Base-by-base conservation (phyloP, 129 eudicot species). In the Gnaphalium uliginosum region DNA sequence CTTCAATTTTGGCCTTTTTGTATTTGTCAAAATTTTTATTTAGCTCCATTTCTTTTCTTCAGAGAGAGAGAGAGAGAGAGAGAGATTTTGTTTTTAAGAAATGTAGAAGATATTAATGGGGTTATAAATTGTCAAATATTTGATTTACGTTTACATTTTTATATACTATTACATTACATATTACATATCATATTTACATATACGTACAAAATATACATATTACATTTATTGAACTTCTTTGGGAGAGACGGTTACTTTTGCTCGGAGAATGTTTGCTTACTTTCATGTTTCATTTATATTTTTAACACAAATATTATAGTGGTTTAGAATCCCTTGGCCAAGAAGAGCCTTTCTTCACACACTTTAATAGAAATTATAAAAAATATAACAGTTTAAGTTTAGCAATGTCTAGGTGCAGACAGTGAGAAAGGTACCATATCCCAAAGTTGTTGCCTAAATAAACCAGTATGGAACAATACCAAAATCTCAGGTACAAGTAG, bases 1-100 rank as follows among this genome's bases (percentile, higher is more conserved):
- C 68, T 59, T 60, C 77, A 1, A 73, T 73, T 59, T 41, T 73
- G 5, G 57, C 69, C 58, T 73, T 73, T 23, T 67, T 37, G 19
- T 73, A 73, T 24, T 39, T 73, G 58, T 73, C 58, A 18, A n/a
- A 5, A 0, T 23, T 33, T 21, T 11, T 19, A 21, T 72, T 35
- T 58, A 5, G 66, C 3, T 57, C 23, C 76, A 56, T 72, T 10
- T 72, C 53, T 23, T 72, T n/a, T 56, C 21, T 8, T 9, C 14
- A 57, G 22, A 22, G 67, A 41, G 4, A 33, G 67, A 11, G 50
- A 56, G 23, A 35, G 43, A 35, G 43, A 8, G 7, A 32, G 6
- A 56, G 15, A n/a, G 25, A 57, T 21, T 59, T 22, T 56, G 76
- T 43, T 11, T 2, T 43, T 43, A 9, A 43, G 5, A 43, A 43